Conservation (phyloP, 2,329 filamentous ascomycete genomes). For the Arthrinium puccinioides region DNA sequence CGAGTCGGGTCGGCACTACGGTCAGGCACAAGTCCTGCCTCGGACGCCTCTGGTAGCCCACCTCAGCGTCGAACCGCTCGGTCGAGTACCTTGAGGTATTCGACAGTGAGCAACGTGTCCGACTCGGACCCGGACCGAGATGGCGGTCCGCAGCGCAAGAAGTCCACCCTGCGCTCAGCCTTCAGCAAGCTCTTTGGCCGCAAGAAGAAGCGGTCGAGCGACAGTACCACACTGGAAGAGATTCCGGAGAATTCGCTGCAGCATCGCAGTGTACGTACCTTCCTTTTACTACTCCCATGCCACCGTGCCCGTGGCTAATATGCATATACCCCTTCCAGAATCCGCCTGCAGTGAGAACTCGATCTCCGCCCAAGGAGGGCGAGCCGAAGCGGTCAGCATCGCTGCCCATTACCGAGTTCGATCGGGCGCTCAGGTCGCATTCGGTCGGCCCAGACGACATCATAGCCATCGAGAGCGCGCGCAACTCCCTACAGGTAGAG, state of each 20-base stretch:
- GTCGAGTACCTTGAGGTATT: constrained; percentile 37
- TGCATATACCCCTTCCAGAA: no score
- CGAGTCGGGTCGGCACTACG: constrained; percentile 13
- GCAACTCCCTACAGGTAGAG: constrained; percentile 45
- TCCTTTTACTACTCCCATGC: no score
- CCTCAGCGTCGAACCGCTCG: constrained; percentile 27
- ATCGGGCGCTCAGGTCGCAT: constrained; percentile 53
- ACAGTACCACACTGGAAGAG: constrained; percentile 19
- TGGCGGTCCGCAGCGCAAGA: constrained; percentile 42
- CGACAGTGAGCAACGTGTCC: constrained; percentile 36
- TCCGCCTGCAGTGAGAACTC: constrained; percentile 26
- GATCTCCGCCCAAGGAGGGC: constrained; percentile 20
- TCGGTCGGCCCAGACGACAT: constrained; percentile 51
- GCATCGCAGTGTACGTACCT: constrained; percentile 47
- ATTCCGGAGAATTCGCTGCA: constrained; percentile 22
- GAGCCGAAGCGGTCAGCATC: constrained; percentile 50
- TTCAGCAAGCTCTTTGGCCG: constrained; percentile 52
- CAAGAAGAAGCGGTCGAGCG: constrained; percentile 40
- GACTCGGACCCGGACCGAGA: constrained; percentile 21
- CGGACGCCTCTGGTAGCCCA: constrained; percentile 18
- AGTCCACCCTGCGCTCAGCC: constrained; percentile 48
- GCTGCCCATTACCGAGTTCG: constrained; percentile 52
- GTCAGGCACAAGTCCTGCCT: constrained; percentile 18
- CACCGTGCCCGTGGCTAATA: no score
- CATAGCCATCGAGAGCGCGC: constrained; percentile 43